A percentile compares a stretch with the other conserved stretches of the same genome.
Conservation (phyloP, 108 stramenopile genomes). For the Mediolabrus comicus region DNA sequence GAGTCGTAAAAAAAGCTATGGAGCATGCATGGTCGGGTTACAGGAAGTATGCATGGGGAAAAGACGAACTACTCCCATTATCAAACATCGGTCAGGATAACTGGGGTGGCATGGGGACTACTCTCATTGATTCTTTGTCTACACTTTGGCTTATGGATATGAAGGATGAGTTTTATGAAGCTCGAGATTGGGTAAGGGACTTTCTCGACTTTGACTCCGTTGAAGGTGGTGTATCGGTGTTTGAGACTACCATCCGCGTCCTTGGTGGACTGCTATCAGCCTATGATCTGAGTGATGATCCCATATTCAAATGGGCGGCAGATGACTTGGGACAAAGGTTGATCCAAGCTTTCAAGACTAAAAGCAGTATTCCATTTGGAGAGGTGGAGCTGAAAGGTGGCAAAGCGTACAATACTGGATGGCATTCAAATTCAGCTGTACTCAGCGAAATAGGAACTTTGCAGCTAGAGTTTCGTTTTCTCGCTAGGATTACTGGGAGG, state of each 20-base stretch:
- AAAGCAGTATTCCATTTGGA: constrained; percentile 34
- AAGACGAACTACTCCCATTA: constrained; percentile 47
- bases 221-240: constrained; percentile 68
- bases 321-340: constrained; percentile 32
- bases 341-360: constrained; percentile 24
- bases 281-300: constrained; percentile 62
- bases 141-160: constrained; percentile 80
- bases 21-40: constrained; percentile 41
- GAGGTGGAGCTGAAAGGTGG: constrained; percentile 24
- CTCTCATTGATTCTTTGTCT: constrained; percentile 79
- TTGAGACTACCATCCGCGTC: constrained; percentile 93
- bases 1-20: constrained; percentile 30
- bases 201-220: constrained; percentile 37
- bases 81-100: constrained; percentile 27
- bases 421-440: constrained; percentile 31
- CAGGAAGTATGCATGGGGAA: constrained; percentile 45
- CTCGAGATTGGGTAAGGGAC: constrained; percentile 53
- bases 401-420: constrained; percentile 21
- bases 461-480: constrained; percentile 38
- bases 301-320: constrained; percentile 18
- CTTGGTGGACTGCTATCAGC: constrained; percentile 88
- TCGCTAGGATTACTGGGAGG: constrained; percentile 31
- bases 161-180: constrained; percentile 66
- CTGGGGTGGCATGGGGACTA: constrained; percentile 72
- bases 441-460: constrained; percentile 30